Base-by-base conservation (phyloP, 75 land plant species). In the Chamaecyparis obtusa region DNA sequence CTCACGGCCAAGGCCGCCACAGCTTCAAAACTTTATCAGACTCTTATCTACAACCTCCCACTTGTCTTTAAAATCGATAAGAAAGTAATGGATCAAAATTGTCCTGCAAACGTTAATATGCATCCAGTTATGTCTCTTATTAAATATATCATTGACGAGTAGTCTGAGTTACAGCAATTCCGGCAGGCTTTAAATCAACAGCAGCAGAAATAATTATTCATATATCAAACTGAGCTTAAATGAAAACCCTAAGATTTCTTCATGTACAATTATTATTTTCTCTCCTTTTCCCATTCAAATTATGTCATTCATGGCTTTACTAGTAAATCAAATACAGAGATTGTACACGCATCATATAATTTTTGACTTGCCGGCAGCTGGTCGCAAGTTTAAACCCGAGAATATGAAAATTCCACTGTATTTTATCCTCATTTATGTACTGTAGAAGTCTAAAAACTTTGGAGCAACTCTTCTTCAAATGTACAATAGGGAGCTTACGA, bases 1-100 rank as follows among this genome's bases (percentile, higher is more conserved):
- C 24, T n/a, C 32, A 81, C 83, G 83, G 83, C 83, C 83, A 81
- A 81, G 83, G 83, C 83, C 83, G 83, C 27, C 83, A 81, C 83
- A 81, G 32, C 83, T 46, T 81, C 51, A 24, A 43, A 46, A 46
- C 15, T 81, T 44, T 81, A 43, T 37, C 30, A 81, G 39, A 14
- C 49, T 72, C 83, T 44, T 9, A 43, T 81, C 48, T 27, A 46
- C 51, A 44, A 46, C n/a, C 14, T n/a, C 51, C 30, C 9, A 35
- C 78, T 33, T 3, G 78, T 33, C 37, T 75, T 75, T 11, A 13
- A 35, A 15, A 75, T 51, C 54, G 15, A 11, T 75, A 3, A 35
- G 37, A 37, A 78, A 24, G 41, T 21, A 41, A 3, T 57, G 24
- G 3, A 0, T 3, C 69, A 24, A 60, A 60, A 21, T 60, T 21